Base-by-base conservation (phyloP, 2,329 filamentous ascomycete species). In the Nemania sp. region DNA sequence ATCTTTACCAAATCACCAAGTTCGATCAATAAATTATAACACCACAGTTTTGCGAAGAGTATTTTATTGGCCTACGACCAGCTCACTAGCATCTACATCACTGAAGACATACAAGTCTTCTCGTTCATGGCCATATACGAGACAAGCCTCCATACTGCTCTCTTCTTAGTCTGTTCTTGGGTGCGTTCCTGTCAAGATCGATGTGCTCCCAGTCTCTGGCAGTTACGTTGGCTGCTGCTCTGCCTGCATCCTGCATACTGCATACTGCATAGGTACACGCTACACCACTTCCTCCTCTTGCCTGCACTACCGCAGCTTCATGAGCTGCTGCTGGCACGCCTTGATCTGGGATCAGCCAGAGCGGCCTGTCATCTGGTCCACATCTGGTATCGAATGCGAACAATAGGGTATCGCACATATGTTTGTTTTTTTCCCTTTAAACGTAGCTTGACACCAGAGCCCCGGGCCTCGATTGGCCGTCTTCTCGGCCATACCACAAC, bases 381-480 rank as follows among this genome's bases (percentile, higher is more conserved):
- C 40, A 46, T 23, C 30, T 44, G 41, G 46, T 52, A 52, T 57
- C n/a, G 51, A 53, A 51, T 60, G 52, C 40, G 34, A 53, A 49
- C 28, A 56, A 57, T 48, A 41, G 54, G 57, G 57, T 60, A 60
- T 62, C 56, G 59, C 50, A 44, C 40, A 61, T 49, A n/a, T n/a
- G n/a, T n/a, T n/a, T n/a, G n/a, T n/a, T n/a, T n/a, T n/a, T n/a
- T n/a, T n/a, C n/a, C n/a, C n/a, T 57, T 60, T 53, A 59, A 12
- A 46, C 33, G 49, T 57, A 49, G 51, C 30, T 41, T 54, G 52
- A 57, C 47, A 48, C 57, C 57, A 47, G 57, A 34, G 52, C 54
- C 54, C 44, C 40, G 42, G 52, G 52, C 47, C 24, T 41, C 46
- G 54, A 52, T 52, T 47, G 39, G 42, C 30, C 15, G 23, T 44